These are phyloP conservation scores for Volvariella surrecta DNA, from an alignment of 1,284 basidiomycete genomes.

Conservation along the genomic window DNA sequence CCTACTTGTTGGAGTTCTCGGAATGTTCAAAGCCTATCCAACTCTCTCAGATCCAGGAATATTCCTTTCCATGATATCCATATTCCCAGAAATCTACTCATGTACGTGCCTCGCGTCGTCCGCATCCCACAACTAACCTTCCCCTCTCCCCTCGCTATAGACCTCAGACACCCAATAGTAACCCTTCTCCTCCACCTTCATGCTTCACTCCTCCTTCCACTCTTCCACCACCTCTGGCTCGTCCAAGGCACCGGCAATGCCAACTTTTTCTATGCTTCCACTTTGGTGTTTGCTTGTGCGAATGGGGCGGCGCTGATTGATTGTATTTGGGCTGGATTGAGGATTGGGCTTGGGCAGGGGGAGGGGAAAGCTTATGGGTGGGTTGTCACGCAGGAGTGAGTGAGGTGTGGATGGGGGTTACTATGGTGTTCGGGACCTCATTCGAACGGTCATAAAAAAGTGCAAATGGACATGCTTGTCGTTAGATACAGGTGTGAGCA, in stretches of 20 bases:
- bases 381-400: slow-evolving; percentile 50
- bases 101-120: slow-evolving; percentile 42
- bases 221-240: slow-evolving; percentile 93
- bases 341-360: slow-evolving; percentile 41
- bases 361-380: slow-evolving; percentile 30
- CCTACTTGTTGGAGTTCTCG: slow-evolving; percentile 70
- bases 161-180: slow-evolving; percentile 83
- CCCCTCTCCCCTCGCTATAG: slow-evolving; percentile 30
- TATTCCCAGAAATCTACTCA: slow-evolving; percentile 81
- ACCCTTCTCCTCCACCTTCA: slow-evolving; percentile 82
- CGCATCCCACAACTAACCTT: not conserved
- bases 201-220: slow-evolving; percentile 78
- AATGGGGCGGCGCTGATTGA: slow-evolving; percentile 82
- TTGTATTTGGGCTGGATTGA: slow-evolving; percentile 70
- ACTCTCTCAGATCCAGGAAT: slow-evolving; percentile 84
- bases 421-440: no score
- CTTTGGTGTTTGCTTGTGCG: slow-evolving; percentile 86
- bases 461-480: no score
- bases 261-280: slow-evolving; percentile 97
- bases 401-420: no score
- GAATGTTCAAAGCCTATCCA: slow-evolving; percentile 89
- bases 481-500: no score
- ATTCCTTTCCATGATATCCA: slow-evolving; percentile 71
- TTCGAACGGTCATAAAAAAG: no score
- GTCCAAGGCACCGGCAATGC: slow-evolving; percentile 91